Evolutionary conservation across 129 eudicot species (phyloP), one percentile per base, ranked within the genome.

Genomic region (Tagetes erecta): DNA sequence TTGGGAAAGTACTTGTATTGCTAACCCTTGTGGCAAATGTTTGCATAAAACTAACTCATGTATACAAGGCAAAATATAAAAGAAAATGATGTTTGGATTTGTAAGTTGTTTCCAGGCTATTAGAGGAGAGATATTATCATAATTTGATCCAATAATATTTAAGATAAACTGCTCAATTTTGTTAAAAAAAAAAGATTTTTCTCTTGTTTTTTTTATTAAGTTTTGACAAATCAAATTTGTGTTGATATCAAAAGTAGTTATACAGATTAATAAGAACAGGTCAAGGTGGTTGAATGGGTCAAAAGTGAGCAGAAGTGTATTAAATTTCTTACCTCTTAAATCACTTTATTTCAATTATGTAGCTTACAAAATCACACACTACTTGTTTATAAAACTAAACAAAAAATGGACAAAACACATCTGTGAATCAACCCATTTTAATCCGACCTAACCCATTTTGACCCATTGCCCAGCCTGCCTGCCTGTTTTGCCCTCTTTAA

Each of bases 11-110:
- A n/a, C 76, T 42, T 80, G 83, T 82, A 75, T 67, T 67, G 39
- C 56, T 2, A 57, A 60, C 77, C 83, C 84, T 78, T 78, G 81
- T 69, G 86, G 86, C 80, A 73, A 76, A 52, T 77, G 83, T 78
- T 53, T 71, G 79, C 55, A 81, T 83, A 75, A 80, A 77, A 80
- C 86, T 77, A 76, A 86, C 85, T 62, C 27, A 6, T 60, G 47
- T 46, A 53, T 67, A 49, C 65, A 64, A 51, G 47, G 40, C 3
- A 50, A 78, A 65, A 36, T 9, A 65, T 64, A 64, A 73, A 47
- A 34, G 49, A 78, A 14, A 62, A 65, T 72, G 73, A 72, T 72
- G 44, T 72, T 51, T 27, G 44, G 78, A 71, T 71, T 52, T 58
- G 49, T 35, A 72, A 59, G 71, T 70, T 59, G 51, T 56, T 67